phyloP scores from a whole-genome alignment of 1,139 yeast genomes.

The Hansenula anomala region DNA sequence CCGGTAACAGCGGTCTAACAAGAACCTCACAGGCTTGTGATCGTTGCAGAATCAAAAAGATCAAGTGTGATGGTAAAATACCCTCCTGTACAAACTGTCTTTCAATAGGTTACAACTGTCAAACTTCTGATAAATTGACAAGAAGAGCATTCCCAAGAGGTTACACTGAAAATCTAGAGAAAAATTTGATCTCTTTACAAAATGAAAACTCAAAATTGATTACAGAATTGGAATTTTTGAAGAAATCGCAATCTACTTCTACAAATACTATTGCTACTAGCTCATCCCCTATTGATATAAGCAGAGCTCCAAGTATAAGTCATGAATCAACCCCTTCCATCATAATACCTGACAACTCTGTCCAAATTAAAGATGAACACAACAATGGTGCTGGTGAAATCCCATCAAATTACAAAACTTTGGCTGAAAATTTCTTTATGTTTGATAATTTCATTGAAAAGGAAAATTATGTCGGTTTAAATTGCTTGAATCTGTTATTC shows the following conservation, averaged over 20 bases:
- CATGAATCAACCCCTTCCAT: slow-evolving; percentile 1
- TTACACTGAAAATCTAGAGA: slow-evolving; percentile 69
- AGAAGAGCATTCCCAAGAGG: slow-evolving; percentile 74
- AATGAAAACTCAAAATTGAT: slow-evolving; percentile 40
- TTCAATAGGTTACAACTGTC: slow-evolving; percentile 61
- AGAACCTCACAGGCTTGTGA: slow-evolving; percentile 78
- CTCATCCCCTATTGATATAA: slow-evolving; percentile 5
- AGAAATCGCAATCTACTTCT: slow-evolving; percentile 1
- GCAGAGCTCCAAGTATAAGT: neutral
- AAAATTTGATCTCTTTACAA: slow-evolving; percentile 54
- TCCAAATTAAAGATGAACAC: slow-evolving; percentile 6
- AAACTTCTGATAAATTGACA: slow-evolving; percentile 66
- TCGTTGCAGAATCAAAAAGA: slow-evolving; percentile 70
- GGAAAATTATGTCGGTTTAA: slow-evolving; percentile 17
- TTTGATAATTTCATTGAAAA: slow-evolving; percentile 17
- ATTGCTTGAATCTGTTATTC: slow-evolving; percentile 16
- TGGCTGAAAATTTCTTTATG: slow-evolving; percentile 15
- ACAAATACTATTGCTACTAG: too few relatives aligned
- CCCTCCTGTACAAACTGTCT: slow-evolving; percentile 65
- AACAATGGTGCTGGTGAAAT: neutral
- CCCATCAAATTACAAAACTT: neutral
- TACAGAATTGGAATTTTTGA: slow-evolving; percentile 2
- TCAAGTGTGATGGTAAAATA: slow-evolving; percentile 67
- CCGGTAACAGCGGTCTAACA: slow-evolving; percentile 18
- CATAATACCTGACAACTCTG: slow-evolving; percentile 1